Conservation (phyloP, 139 green algal species). For the Closterium sp. region DNA sequence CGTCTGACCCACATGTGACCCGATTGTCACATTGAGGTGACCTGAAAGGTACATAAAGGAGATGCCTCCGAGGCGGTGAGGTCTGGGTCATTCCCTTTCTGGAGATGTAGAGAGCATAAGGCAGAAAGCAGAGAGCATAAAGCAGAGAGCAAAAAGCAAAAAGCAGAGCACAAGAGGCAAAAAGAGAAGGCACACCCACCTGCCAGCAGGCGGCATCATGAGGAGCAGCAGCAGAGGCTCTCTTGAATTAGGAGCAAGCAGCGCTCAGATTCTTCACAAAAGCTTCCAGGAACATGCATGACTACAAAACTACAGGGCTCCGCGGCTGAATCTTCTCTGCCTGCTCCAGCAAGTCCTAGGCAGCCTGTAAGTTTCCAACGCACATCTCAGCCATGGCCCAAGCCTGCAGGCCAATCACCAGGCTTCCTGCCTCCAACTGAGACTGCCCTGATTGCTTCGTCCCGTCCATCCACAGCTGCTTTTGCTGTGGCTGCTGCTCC, state of each 20-base stretch:
- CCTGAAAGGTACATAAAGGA: too few species aligned
- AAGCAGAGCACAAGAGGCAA: too few species aligned
- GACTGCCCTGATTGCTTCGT: neutral
- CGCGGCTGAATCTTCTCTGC: neutral
- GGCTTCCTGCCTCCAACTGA: neutral
- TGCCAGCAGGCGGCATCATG: slow-evolving; percentile 11
- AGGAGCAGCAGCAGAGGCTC: slow-evolving; percentile 1
- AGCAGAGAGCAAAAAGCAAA: neutral
- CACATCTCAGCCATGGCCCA: slow-evolving; percentile 45
- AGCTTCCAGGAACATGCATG: slow-evolving; percentile 8
- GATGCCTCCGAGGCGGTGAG: too few species aligned
- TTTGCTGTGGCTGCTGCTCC: neutral
- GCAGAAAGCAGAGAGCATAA: neutral
- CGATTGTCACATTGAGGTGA: too few species aligned
- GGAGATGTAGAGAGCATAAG: too few species aligned
- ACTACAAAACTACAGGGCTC: slow-evolving; percentile 20
- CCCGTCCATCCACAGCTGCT: neutral
- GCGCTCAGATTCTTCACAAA: neutral
- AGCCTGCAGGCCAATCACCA: slow-evolving; percentile 13
- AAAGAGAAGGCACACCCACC: neutral
- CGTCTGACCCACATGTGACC: too few species aligned
- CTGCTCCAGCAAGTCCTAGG: slow-evolving; percentile 18
- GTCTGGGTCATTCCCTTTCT: too few species aligned
- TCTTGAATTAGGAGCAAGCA: neutral
- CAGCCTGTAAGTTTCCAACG: slow-evolving; percentile 16